A percentile compares a stretch with the other conserved stretches of the same genome.
Conservation (phyloP, 805 yeast species). For the Naumovozyma castellii region DNA sequence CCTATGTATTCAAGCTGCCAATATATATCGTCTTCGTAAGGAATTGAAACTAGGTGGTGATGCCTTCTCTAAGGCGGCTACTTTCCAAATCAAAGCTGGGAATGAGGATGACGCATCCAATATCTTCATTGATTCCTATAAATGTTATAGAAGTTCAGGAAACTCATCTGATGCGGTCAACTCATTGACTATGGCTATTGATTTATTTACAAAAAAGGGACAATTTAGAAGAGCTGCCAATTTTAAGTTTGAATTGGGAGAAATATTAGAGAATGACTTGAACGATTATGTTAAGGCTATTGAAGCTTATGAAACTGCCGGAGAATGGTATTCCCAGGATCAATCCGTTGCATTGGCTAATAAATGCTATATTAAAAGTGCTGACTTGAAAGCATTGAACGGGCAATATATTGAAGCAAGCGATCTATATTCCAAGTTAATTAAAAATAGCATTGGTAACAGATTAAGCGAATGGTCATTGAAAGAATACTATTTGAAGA, state of each 20-base stretch:
- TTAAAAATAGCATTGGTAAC: conserved; percentile 64
- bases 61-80: conserved; percentile 80
- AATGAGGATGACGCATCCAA: conserved; percentile 87
- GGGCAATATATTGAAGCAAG: conserved; percentile 73
- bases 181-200: conserved; percentile 67
- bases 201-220: conserved; percentile 78
- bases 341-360: conserved; percentile 85
- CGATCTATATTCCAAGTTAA: conserved; percentile 66
- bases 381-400: conserved; percentile 71
- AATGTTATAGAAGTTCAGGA: conserved; percentile 59
- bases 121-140: conserved; percentile 81
- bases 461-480: conserved; percentile 79
- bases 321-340: conserved; percentile 91
- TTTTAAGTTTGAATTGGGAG: conserved; percentile 84
- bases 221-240: conserved; percentile 96
- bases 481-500: conserved; percentile 83
- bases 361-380: conserved; percentile 81
- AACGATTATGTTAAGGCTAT: conserved; percentile 62
- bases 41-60: conserved; percentile 69
- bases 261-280: conserved; percentile 67
- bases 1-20: conserved; percentile 86
- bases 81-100: conserved; percentile 61
- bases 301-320: conserved; percentile 79
- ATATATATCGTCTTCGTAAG: conserved; percentile 67
- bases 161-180: conserved; percentile 54